Percentiles rank a stretch among this genome's conserved stretches.
Evolutionary conservation across 208 protist genomes (phyloP).

Genomic region (Leptomonas pyrrhocoris): DNA sequence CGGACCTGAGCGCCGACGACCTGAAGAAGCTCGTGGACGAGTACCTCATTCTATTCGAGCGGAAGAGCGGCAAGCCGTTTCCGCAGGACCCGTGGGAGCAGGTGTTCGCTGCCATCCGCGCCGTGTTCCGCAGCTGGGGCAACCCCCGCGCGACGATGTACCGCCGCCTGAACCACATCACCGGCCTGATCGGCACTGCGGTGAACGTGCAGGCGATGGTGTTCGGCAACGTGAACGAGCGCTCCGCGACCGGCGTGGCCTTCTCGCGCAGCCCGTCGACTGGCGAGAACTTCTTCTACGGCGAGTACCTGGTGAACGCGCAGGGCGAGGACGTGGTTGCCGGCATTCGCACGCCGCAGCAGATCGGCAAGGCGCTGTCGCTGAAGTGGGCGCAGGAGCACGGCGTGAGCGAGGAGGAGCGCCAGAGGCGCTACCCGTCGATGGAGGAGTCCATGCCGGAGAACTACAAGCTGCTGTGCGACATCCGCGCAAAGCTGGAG

Average conservation of each 20-base stretch:
- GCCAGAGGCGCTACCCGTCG: conserved; percentile 59
- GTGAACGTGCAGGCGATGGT: conserved; percentile 96
- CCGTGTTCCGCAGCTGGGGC: conserved; percentile 94
- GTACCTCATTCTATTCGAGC: conserved; percentile 72
- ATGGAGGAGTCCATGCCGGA: conserved; percentile 91
- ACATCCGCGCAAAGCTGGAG: conserved; percentile 85
- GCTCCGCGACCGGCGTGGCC: conserved; percentile 93
- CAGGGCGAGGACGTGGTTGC: conserved; percentile 97
- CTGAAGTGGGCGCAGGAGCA: conserved; percentile 78
- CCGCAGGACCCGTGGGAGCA: conserved; percentile 91
- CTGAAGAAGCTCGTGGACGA: conserved; percentile 73
- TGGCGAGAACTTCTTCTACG: conserved; percentile 93
- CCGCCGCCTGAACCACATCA: conserved; percentile 91
- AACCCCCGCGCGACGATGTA: conserved; percentile 92
- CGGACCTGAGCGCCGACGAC: conserved; percentile 82
- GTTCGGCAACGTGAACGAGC: conserved; percentile 94
- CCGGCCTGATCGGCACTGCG: conserved; percentile 90
- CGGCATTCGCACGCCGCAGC: conserved; percentile 94
- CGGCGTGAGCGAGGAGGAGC: conserved; percentile 69
- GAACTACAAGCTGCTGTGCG: conserved; percentile 85
- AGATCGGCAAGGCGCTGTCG: conserved; percentile 68
- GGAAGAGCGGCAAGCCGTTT: conserved; percentile 76
- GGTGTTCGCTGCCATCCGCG: conserved; percentile 83
- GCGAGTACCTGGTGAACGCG: conserved; percentile 95
- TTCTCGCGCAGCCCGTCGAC: conserved; percentile 95